These are phyloP conservation scores for Monosporascus sp. DNA, from an alignment of 2,329 filamentous ascomycete species.

Conservation along the genomic window DNA sequence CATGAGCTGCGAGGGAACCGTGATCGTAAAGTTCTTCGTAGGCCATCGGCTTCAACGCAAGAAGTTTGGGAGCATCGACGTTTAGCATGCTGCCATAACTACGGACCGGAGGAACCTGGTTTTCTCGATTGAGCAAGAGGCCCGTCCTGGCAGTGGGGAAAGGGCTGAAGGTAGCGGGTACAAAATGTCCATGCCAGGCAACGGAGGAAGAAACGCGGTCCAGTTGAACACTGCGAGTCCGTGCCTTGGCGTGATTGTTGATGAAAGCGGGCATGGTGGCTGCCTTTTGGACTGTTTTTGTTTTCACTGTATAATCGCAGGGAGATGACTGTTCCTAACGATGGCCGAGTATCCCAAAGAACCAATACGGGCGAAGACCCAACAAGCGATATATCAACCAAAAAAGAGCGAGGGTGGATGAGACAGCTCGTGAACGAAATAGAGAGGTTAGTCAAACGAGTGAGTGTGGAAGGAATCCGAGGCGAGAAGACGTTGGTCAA, in stretches of 20 bases:
- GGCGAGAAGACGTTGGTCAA: constrained; percentile 7
- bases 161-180: constrained; percentile 14
- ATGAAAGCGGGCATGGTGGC: constrained; percentile 36
- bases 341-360: constrained; percentile 31
- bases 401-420: constrained; percentile 23
- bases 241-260: constrained; percentile 38
- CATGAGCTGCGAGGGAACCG: constrained; percentile 9
- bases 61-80: constrained; percentile 43
- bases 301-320: constrained; percentile 16
- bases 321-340: constrained; percentile 28
- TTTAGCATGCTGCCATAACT: constrained; percentile 51
- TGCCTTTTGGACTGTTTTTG: constrained; percentile 13
- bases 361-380: constrained; percentile 30
- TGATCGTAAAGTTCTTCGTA: constrained; percentile 42
- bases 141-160: constrained; percentile 27
- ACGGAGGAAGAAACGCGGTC: constrained; percentile 21
- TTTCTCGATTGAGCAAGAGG: constrained; percentile 30
- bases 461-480: constrained; percentile 1
- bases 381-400: constrained; percentile 45
- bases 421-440: constrained; percentile 17
- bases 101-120: constrained; percentile 27
- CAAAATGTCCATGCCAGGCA: constrained; percentile 13
- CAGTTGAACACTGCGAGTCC: constrained; percentile 45
- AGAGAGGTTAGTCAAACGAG: constrained; percentile 17
- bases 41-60: constrained; percentile 36